Evolutionary conservation across 169 alveolate genomes (phyloP), one percentile per base, ranked within the genome.

Genomic region (Amoebophrya sp.): DNA sequence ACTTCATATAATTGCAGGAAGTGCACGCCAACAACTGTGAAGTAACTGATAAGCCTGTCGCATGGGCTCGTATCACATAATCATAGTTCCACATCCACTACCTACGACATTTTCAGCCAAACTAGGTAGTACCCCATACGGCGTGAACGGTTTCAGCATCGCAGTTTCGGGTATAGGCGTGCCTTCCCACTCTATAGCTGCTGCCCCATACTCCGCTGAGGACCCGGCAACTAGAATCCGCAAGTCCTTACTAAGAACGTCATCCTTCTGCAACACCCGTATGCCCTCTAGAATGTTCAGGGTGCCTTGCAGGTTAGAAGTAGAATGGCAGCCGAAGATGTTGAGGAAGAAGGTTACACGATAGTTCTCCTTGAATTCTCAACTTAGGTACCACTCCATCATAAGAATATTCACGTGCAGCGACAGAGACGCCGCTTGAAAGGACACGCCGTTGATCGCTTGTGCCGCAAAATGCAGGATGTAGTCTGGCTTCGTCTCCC

Each of bases 381-480:
- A n/a, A n/a, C n/a, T n/a, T n/a, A n/a, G n/a, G n/a, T n/a, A n/a
- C n/a, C n/a, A n/a, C n/a, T n/a, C n/a, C n/a, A n/a, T n/a, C n/a
- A 33, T 36, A 3, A 3, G 6, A 40, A n/a, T 54, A 10, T 89
- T 89, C 36, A 36, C 1, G 41, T 90, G 36, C 29, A 41, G 26
- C 24, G 92, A 41, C 55, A 90, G 40, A 2, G 92, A 40, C 78
- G 53, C 92, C 29, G 92, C 41, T 78, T 41, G 78, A 54, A 90
- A 90, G 78, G 92, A 90, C 6, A 90, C 92, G 83, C 92, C 92
- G 65, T 90, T 90, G 92, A 90, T 90, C n/a, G 53, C 92, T n/a
- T 90, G 92, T 2, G 92, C 92, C 26, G 92, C 92, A 41, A 90
- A 90, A 41, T 90, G 92, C 41, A 90, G 47, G 41, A 90, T 78